Evolutionary conservation across 2,329 filamentous ascomycete genomes (phyloP).

Genomic region (Hymenoscyphus repandus): DNA sequence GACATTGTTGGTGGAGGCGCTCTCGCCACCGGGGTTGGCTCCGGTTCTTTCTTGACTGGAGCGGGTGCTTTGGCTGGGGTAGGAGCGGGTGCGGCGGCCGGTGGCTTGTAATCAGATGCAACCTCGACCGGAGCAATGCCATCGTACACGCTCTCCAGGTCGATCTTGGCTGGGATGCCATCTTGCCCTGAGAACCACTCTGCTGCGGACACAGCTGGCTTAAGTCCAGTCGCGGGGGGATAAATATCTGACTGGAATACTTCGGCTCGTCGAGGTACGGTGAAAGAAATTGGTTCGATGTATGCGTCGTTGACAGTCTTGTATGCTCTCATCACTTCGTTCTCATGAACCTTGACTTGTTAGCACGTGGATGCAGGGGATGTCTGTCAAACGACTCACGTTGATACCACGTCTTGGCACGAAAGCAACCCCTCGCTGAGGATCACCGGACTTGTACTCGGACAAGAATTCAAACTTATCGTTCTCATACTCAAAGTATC

Average conservation of each 20-base stretch:
- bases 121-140: slow-evolving; percentile 76
- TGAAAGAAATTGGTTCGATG: slow-evolving; percentile 96
- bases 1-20: slow-evolving; percentile 64
- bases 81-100: slow-evolving; percentile 34
- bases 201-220: slow-evolving; percentile 70
- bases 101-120: slow-evolving; percentile 60
- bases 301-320: slow-evolving; percentile 95
- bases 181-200: slow-evolving; percentile 89
- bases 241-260: slow-evolving; percentile 97
- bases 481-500: slow-evolving; percentile 97
- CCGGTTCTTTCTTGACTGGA: slow-evolving; percentile 47
- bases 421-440: slow-evolving; percentile 91
- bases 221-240: slow-evolving; percentile 75
- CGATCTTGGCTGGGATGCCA: slow-evolving; percentile 82
- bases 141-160: slow-evolving; percentile 87
- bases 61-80: slow-evolving; percentile 37
- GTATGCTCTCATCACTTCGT: slow-evolving; percentile 91
- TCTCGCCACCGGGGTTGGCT: slow-evolving; percentile 41
- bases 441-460: slow-evolving; percentile 94
- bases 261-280: slow-evolving; percentile 87
- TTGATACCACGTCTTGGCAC: slow-evolving; percentile 93
- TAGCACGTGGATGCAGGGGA: slow-evolving; percentile 14
- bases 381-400: slow-evolving; percentile 39
- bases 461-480: slow-evolving; percentile 98
- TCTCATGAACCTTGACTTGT: slow-evolving; percentile 69